Evolutionary conservation across 73 alveolate genomes (phyloP).

Genomic region (Strombidium stylifer): DNA sequence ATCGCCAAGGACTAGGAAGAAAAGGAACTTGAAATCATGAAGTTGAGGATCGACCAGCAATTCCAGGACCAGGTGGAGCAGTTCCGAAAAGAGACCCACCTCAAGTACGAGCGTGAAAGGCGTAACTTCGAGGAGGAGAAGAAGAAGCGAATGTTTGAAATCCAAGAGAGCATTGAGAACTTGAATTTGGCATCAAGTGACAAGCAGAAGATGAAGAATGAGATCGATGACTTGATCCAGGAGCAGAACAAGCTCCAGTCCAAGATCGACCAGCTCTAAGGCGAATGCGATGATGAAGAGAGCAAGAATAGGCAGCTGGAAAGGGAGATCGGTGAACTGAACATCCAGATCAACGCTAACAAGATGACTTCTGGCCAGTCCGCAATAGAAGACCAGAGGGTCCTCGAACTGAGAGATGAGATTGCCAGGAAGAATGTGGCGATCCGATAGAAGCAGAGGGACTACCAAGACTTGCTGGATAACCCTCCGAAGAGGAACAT

Average conservation of each 20-base stretch:
- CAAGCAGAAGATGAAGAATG: slow-evolving; percentile 16
- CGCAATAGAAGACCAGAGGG: slow-evolving; percentile 5
- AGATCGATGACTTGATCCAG: neutral
- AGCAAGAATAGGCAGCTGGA: slow-evolving; percentile 25
- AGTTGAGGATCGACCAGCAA: slow-evolving; percentile 23
- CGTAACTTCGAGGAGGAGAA: slow-evolving; percentile 33
- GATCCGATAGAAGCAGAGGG: slow-evolving; percentile 8
- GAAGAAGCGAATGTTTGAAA: slow-evolving; percentile 20
- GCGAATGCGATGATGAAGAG: slow-evolving; percentile 9
- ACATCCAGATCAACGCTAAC: slow-evolving; percentile 10
- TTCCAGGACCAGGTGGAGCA: slow-evolving; percentile 20
- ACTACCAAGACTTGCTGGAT: slow-evolving; percentile 32
- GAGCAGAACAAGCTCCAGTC: slow-evolving; percentile 17
- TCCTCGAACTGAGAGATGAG: slow-evolving; percentile 20
- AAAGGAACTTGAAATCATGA: slow-evolving; percentile 25
- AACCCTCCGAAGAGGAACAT: neutral
- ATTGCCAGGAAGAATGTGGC: slow-evolving; percentile 23
- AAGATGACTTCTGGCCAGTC: slow-evolving; percentile 4
- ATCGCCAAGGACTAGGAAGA: slow-evolving; percentile 13
- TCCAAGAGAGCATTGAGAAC: slow-evolving; percentile 6
- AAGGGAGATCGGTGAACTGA: slow-evolving; percentile 19
- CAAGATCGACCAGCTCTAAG: slow-evolving; percentile 9
- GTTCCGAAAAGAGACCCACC: slow-evolving; percentile 1
- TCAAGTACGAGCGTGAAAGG: slow-evolving; percentile 22
- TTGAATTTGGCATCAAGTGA: slow-evolving; percentile 30